phyloP scores from a whole-genome alignment of 352 stramenopile species.

The Phytophthora ohioensis region DNA sequence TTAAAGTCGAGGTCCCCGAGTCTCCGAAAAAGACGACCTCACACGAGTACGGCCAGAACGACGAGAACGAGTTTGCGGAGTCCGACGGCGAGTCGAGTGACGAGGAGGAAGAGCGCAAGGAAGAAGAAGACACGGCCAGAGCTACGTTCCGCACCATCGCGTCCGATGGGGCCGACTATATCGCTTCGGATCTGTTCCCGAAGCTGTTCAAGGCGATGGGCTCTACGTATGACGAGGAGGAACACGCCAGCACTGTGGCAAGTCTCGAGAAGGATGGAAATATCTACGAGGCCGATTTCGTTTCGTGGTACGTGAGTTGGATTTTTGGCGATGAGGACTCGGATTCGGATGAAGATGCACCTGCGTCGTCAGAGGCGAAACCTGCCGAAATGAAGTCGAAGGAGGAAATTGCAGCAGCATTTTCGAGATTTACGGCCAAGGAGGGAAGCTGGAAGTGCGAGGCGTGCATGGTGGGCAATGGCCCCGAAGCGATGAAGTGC shows the following conservation, averaged over 20 bases:
- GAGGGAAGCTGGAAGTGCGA: conserved; percentile 73
- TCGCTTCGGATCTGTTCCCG: conserved; percentile 51
- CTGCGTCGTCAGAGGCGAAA: conserved; percentile 13
- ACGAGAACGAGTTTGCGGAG: conserved; percentile 68
- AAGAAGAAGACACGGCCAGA: conserved; percentile 67
- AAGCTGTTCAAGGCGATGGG: conserved; percentile 70
- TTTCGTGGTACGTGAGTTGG: conserved; percentile 72
- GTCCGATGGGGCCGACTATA: conserved; percentile 34
- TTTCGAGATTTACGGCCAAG: conserved; percentile 57
- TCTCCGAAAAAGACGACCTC: conserved; percentile 10
- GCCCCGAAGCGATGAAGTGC: conserved; percentile 48
- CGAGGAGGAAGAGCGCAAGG: conserved; percentile 68
- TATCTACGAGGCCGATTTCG: conserved; percentile 62
- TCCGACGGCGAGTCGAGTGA: conserved; percentile 62
- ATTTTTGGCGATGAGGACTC: conserved; percentile 65
- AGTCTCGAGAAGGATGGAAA: conserved; percentile 58
- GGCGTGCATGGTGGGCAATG: conserved; percentile 60
- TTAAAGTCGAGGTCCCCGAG: not conserved
- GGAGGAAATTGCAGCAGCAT: conserved; percentile 57
- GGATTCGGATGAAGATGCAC: conserved; percentile 46
- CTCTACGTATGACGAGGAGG: conserved; percentile 65
- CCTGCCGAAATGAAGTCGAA: conserved; percentile 57
- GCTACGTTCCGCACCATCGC: conserved; percentile 54
- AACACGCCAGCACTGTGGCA: conserved; percentile 49
- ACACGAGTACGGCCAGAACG: conserved; percentile 67